Conservation (phyloP, 2,329 filamentous ascomycete genomes). For the Beauveria sp. region DNA sequence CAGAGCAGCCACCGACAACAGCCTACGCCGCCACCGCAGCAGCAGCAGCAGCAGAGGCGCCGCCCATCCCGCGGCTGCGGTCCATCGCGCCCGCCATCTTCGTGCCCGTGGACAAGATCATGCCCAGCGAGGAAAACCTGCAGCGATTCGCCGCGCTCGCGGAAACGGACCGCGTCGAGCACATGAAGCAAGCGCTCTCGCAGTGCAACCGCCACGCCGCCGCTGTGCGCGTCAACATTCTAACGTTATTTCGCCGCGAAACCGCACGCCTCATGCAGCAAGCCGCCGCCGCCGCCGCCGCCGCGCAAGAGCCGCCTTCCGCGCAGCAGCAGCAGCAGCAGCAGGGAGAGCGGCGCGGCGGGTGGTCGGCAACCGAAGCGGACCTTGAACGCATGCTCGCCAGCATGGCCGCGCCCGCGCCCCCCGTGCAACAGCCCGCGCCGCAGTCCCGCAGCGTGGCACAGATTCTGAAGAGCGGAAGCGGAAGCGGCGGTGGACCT, state of each 20-base stretch:
- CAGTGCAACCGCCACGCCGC: constrained; percentile 19
- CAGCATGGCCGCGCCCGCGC: constrained; percentile 22
- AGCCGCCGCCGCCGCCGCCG: neutral
- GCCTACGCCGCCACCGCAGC: neutral
- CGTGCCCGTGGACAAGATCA: constrained; percentile 22
- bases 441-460: neutral
- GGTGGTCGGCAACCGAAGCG: neutral
- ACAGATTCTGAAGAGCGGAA: neutral
- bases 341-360: neutral
- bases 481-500: neutral
- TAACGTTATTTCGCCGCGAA: constrained; percentile 23
- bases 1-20: neutral
- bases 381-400: constrained; percentile 21
- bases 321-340: constrained; percentile 2
- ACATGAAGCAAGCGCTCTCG: constrained; percentile 17
- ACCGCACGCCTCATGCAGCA: constrained; percentile 23
- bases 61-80: constrained; percentile 16
- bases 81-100: constrained; percentile 26
- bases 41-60: constrained; percentile 7
- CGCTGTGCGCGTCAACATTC: constrained; percentile 24
- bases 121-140: constrained; percentile 15
- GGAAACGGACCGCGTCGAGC: constrained; percentile 15
- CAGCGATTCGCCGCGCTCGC: constrained; percentile 25
- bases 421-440: neutral
- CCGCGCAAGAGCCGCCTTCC: constrained; percentile 10